Evolutionary conservation across 208 protist genomes (phyloP), one percentile per base, ranked within the genome.

Genomic region (Crithidia sp.): DNA sequence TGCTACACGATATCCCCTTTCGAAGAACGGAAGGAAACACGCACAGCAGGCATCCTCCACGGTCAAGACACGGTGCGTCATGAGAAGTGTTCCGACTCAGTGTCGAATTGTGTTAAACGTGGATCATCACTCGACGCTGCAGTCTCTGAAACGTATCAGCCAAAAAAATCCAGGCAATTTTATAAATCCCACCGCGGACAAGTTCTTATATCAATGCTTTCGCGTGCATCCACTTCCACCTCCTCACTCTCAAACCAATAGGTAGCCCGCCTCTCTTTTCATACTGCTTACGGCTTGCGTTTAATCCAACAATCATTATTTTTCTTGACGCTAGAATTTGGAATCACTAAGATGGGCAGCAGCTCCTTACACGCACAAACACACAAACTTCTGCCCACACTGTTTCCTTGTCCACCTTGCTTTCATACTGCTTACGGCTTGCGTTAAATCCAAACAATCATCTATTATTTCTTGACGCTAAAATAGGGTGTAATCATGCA

Each of bases 221-320:
- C 28, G 28, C 28, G 28, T 28, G 28, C 28, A 28, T 28, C 28
- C 28, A 28, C 28, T 28, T 28, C 28, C 0, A 28, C 1, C 28
- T 28, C 28, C 28, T 28, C 28, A 28, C 28, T 28, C 28, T 28
- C 28, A 28, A 28, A 28, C 28, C 28, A 28, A 28, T 28, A 28
- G 28, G 28, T 28, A 28, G 28, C 28, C 28, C 28, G 12, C 16
- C 7, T 44, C 17, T 47, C n/a, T 3, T 16, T n/a, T 83, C 82
- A 84, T 84, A 65, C 74, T 81, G 78, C 82, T 81, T 87, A 81
- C 82, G 74, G 82, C 77, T 78, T 71, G 77, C 82, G 77, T 81
- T 77, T 2, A 58, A 81, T 71, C 74, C 41, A 74, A 77, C 67
- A 83, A 72, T 76, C 77, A 87, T 8, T 14, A 49, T 16, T n/a